These are phyloP conservation scores for Quillaja saponaria DNA, from an alignment of 306 rosid genomes.

Conservation along the genomic window DNA sequence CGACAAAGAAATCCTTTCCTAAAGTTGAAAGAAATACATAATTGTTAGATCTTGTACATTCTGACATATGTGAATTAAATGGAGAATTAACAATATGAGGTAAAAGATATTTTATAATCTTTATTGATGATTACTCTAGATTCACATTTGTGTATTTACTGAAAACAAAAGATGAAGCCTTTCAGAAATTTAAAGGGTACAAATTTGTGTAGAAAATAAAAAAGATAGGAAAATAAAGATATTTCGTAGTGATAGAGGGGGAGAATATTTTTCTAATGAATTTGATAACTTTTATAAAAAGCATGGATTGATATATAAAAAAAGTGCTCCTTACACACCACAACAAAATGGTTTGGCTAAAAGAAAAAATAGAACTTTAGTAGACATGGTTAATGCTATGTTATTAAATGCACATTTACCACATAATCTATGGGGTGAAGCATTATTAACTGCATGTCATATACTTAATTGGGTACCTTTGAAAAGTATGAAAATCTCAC, in stretches of 20 bases:
- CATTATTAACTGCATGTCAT: too few relatives aligned
- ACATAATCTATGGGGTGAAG: too few relatives aligned
- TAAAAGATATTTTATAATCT: background rate
- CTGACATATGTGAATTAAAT: slow-evolving; percentile 5
- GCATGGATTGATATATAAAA: too few relatives aligned
- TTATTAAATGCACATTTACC: too few relatives aligned
- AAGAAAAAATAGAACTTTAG: background rate
- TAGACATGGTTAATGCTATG: too few relatives aligned
- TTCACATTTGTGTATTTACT: background rate
- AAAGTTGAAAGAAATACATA: background rate
- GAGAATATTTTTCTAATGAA: too few relatives aligned
- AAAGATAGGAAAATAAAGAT: background rate
- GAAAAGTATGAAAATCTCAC: too few relatives aligned
- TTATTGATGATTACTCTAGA: background rate
- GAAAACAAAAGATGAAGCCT: background rate
- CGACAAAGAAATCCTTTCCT: background rate
- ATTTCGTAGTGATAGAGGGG: background rate
- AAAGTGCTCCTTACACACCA: too few relatives aligned
- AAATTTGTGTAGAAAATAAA: slow-evolving; percentile 9
- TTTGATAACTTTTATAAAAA: too few relatives aligned
- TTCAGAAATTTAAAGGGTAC: background rate
- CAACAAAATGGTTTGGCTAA: background rate
- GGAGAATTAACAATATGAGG: slow-evolving; percentile 1
- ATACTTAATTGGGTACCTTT: too few relatives aligned
- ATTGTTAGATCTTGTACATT: too few relatives aligned